phyloP scores from a whole-genome alignment of 83 land plant species.

The Diphasiastrum complanatum region DNA sequence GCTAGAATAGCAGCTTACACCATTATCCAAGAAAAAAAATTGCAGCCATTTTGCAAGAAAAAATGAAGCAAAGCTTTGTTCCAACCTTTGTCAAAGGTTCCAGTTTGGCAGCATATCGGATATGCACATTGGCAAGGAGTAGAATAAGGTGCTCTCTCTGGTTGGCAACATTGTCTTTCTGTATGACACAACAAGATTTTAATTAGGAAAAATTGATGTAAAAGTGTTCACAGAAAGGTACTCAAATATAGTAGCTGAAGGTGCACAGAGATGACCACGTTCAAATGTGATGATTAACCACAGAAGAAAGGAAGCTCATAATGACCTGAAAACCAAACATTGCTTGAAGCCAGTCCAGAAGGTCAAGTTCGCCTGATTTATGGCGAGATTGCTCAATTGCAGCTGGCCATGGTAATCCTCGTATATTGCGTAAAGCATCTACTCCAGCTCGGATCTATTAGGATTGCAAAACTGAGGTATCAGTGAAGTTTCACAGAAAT shows the following conservation, averaged over 20 bases:
- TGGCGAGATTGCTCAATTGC: conserved; percentile 45
- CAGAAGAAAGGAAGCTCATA: neutral
- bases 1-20: neutral
- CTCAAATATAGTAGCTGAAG: neutral
- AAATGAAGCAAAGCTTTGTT: no score
- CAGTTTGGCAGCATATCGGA: conserved; percentile 56
- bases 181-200: conserved; percentile 18
- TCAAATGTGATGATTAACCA: conserved; percentile 1
- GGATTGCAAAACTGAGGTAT: neutral
- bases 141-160: conserved; percentile 81
- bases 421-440: conserved; percentile 53
- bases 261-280: neutral
- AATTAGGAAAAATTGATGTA: neutral
- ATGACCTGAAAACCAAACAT: conserved; percentile 84
- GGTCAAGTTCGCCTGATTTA: conserved; percentile 49
- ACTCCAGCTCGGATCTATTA: conserved; percentile 68
- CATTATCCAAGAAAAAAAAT: neutral
- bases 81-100: conserved; percentile 51
- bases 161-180: conserved; percentile 78
- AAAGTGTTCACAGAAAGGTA: neutral
- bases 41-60: no score
- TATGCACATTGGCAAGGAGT: conserved; percentile 72
- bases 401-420: conserved; percentile 56
- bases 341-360: conserved; percentile 83
- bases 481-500: neutral